Percentiles rank a stretch among this genome's conserved stretches.
phyloP scores from a whole-genome alignment of 176 grass and related monocot species.

The Cymbopogon citratus region DNA sequence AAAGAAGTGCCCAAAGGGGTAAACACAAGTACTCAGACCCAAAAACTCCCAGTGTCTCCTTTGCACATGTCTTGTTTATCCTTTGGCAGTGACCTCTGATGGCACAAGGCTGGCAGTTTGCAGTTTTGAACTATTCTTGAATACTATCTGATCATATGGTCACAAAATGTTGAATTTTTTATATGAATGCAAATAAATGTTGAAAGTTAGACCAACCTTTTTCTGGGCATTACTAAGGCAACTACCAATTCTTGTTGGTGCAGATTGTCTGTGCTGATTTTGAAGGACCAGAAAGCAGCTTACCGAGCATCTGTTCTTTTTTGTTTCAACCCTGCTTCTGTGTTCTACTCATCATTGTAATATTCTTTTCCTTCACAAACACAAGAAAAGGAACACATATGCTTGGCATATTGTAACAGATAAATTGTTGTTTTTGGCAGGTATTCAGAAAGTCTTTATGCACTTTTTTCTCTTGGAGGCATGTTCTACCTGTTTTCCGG shows the following conservation, averaged over 20 bases:
- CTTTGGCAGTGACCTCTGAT: too few relatives aligned
- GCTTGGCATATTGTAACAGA: slow-evolving; percentile 1
- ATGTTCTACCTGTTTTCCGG: slow-evolving; percentile 87
- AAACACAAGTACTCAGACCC: too few relatives aligned
- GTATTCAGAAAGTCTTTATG: slow-evolving; percentile 88
- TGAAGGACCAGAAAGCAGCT: slow-evolving; percentile 57
- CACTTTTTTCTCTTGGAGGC: slow-evolving; percentile 70
- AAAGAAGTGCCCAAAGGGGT: too few relatives aligned
- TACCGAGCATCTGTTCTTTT: slow-evolving; percentile 70
- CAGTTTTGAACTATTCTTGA: not conserved
- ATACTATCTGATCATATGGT: not conserved
- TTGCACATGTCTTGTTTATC: too few relatives aligned
- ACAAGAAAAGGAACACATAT: slow-evolving; percentile 2
- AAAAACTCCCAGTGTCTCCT: too few relatives aligned
- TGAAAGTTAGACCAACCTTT: not conserved
- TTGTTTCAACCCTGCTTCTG: slow-evolving; percentile 85
- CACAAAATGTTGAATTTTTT: too few relatives aligned
- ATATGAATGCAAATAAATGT: not conserved
- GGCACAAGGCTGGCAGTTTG: not conserved
- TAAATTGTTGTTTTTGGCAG: slow-evolving; percentile 41
- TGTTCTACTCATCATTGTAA: slow-evolving; percentile 96
- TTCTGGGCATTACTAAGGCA: not conserved
- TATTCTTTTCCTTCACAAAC: slow-evolving; percentile 15
- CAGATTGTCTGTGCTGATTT: slow-evolving; percentile 66
- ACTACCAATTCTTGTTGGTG: slow-evolving; percentile 8